Conservation (phyloP, 73 alveolate genomes). For the Blepharisma stoltei region DNA sequence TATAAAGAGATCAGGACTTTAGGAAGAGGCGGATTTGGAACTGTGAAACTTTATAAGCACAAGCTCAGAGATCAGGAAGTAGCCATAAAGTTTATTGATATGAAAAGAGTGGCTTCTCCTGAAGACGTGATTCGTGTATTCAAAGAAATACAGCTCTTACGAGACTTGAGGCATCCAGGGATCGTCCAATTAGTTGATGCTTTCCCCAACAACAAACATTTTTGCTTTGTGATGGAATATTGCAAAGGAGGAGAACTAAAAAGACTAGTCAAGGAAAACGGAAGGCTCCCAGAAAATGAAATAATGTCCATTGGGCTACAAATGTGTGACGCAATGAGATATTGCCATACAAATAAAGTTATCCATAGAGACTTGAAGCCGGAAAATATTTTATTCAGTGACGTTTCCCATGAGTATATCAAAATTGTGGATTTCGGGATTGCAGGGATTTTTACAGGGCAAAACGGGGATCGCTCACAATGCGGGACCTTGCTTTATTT, state of each 20-base stretch:
- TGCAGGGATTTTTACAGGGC: conserved; percentile 40
- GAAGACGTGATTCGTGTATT: conserved; percentile 11
- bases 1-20: conserved; percentile 45
- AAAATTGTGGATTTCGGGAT: conserved; percentile 50
- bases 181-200: conserved; percentile 19
- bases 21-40: conserved; percentile 69
- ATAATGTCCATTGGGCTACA: conserved; percentile 71
- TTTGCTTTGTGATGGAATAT: conserved; percentile 66
- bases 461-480: conserved; percentile 46
- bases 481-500: conserved; percentile 49
- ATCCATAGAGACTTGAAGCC: conserved; percentile 68
- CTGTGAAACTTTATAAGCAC: conserved; percentile 52
- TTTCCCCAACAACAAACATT: background rate
- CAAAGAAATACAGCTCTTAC: background rate
- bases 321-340: conserved; percentile 73
- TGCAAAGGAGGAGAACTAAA: conserved; percentile 85
- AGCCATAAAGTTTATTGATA: conserved; percentile 10
- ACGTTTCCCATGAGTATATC: background rate
- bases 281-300: conserved; percentile 68
- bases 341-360: conserved; percentile 82
- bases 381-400: conserved; percentile 5
- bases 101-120: background rate
- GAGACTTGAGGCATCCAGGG: conserved; percentile 19
- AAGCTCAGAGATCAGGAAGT: conserved; percentile 30
- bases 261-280: conserved; percentile 46